A percentile compares a stretch with the other conserved stretches of the same genome.
Conservation (phyloP, 768 basidiomycete species). For the Hygrocybe coccinea region DNA sequence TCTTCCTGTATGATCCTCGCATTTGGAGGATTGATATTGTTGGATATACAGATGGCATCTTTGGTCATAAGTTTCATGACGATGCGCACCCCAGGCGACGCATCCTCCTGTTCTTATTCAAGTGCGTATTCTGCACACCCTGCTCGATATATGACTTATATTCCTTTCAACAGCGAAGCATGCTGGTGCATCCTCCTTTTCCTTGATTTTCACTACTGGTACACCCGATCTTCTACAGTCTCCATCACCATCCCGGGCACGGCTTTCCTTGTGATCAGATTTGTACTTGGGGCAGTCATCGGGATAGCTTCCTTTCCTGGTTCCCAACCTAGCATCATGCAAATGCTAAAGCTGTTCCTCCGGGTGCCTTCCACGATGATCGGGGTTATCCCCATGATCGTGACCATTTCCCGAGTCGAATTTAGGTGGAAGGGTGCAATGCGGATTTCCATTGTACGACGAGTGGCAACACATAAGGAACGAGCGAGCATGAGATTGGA, state of each 20-base stretch:
- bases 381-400: background rate
- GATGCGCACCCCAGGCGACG: conserved; percentile 28
- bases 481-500: conserved; percentile 12
- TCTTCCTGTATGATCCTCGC: background rate
- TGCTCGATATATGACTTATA: too few relatives aligned
- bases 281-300: conserved; percentile 8
- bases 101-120: too few relatives aligned
- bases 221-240: conserved; percentile 28
- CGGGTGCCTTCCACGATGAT: background rate
- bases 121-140: too few relatives aligned
- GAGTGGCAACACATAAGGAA: conserved; percentile 13
- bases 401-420: background rate
- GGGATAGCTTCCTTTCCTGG: conserved; percentile 6
- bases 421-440: background rate
- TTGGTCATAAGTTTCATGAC: conserved; percentile 26
- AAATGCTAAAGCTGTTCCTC: background rate
- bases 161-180: too few relatives aligned
- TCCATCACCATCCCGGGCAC: conserved; percentile 28
- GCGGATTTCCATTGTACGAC: background rate
- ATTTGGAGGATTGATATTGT: background rate
- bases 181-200: background rate
- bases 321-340: background rate
- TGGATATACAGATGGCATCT: conserved; percentile 21
- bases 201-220: conserved; percentile 32
- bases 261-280: conserved; percentile 15